A percentile compares a stretch with the other conserved stretches of the same genome.
Evolutionary conservation across 352 stramenopile species (phyloP).

Genomic region (Achlya hypogyna): DNA sequence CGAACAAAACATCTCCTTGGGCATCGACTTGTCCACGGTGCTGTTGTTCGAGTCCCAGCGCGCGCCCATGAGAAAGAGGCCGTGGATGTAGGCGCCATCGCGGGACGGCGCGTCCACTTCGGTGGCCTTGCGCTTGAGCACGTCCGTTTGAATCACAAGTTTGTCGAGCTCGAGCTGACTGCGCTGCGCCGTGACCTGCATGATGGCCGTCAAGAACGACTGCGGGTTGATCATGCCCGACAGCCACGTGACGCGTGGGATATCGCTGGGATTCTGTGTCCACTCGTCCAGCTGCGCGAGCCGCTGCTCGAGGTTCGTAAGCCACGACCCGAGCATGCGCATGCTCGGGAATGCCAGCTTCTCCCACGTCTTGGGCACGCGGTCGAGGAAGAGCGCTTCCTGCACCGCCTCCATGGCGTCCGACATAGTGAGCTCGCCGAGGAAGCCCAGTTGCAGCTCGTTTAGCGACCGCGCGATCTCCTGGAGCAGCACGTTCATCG

Average conservation of each 20-base stretch:
- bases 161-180: slow-evolving; percentile 96
- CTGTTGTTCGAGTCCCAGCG: slow-evolving; percentile 89
- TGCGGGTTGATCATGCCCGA: slow-evolving; percentile 93
- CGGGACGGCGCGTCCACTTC: slow-evolving; percentile 84
- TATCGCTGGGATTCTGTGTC: slow-evolving; percentile 93
- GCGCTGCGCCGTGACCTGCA: slow-evolving; percentile 96
- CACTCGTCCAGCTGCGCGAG: slow-evolving; percentile 94
- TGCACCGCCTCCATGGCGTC: slow-evolving; percentile 95
- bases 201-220: slow-evolving; percentile 96
- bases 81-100: slow-evolving; percentile 94
- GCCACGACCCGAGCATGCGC: slow-evolving; percentile 87
- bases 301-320: slow-evolving; percentile 88
- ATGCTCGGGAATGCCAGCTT: slow-evolving; percentile 92
- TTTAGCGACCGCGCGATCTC: slow-evolving; percentile 95
- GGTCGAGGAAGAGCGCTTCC: slow-evolving; percentile 89
- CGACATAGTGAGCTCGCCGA: slow-evolving; percentile 96
- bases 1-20: slow-evolving; percentile 97
- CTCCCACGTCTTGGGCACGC: slow-evolving; percentile 90
- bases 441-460: slow-evolving; percentile 94
- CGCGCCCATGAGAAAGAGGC: slow-evolving; percentile 92
- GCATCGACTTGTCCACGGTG: slow-evolving; percentile 91
- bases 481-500: slow-evolving; percentile 93
- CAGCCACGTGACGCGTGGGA: slow-evolving; percentile 94
- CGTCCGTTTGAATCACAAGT: slow-evolving; percentile 94
- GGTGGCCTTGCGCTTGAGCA: slow-evolving; percentile 89